Evolutionary conservation across 306 rosid genomes (phyloP), one percentile per base, ranked within the genome.

Genomic region (Argentina anserina): DNA sequence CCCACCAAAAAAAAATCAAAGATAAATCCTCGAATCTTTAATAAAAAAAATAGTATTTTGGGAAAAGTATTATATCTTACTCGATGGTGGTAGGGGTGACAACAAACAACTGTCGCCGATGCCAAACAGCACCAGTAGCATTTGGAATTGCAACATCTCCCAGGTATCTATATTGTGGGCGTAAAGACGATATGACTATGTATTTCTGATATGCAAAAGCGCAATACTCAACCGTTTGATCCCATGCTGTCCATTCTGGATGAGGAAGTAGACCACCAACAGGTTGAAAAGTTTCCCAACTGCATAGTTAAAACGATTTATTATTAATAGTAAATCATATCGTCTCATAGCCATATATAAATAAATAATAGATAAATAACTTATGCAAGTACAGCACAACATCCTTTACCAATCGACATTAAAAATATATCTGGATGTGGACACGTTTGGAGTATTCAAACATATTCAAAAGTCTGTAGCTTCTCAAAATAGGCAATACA

Each of bases 241-340:
- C 99, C 99, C 99, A 95, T 29, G 97, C 92, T 73, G 97, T 88
- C 99, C 99, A 95, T 80, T 91, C 99, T 76, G 99, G 99, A 83
- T 91, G 99, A 67, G 97, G 99, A 84, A 95, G 97, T 81, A 95
- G 88, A 71, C 86, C 90, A 23, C 99, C 99, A 68, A 95, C 90
- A 12, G 99, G 97, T 82, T 91, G 96, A 76, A 92, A 95, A 74
- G 97, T 90, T 89, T 95, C 99, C 99, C 99, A 91, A 75, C 99
- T 95, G 86, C 84, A 80, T 37, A 61, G 62, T 42, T 39, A 29
- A n/a, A 40, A 67, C 3, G 28, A 55, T 2, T 62, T 46, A 21
- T 50, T 41, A 40, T 33, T 56, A 43, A 55, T 14, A 25, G 34
- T 55, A 61, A 39, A 39, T 7, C 42, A 20, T 3, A 31, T 25